These are phyloP conservation scores for Aspergillus sp. DNA, from an alignment of 2,329 filamentous ascomycete genomes.

Conservation along the genomic window DNA sequence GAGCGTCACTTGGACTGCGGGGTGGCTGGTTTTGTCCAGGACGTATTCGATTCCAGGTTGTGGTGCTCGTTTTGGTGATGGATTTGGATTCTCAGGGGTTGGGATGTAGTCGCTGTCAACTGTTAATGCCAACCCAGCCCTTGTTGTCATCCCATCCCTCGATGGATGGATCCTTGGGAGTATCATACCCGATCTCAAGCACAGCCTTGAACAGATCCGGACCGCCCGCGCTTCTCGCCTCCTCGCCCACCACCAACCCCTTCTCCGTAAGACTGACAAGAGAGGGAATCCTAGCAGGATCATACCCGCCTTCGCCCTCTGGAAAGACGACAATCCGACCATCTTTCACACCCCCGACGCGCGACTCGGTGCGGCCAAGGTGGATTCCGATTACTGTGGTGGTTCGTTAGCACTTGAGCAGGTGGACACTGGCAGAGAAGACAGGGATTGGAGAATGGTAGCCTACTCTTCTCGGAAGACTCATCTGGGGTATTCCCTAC, in stretches of 20 bases:
- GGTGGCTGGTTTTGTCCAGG: neutral
- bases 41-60: neutral
- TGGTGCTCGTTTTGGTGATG: neutral
- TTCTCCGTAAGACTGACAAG: neutral
- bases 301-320: neutral
- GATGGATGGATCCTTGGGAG: too few species aligned
- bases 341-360: neutral
- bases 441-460: too few species aligned
- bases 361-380: neutral
- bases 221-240: neutral
- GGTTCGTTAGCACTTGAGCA: too few species aligned
- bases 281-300: neutral
- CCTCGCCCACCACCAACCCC: neutral
- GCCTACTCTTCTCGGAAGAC: neutral
- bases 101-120: too few species aligned
- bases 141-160: too few species aligned
- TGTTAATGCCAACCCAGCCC: too few species aligned
- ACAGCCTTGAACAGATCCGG: conserved; percentile 1
- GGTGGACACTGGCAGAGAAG: neutral
- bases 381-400: conserved; percentile 4
- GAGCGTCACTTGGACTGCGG: neutral
- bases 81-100: too few species aligned
- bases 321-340: neutral
- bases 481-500: neutral
- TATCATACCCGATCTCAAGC: neutral